Evolutionary conservation across 176 grass and related monocot genomes (phyloP), one percentile per base, ranked within the genome.

Genomic region (Carex pumila): DNA sequence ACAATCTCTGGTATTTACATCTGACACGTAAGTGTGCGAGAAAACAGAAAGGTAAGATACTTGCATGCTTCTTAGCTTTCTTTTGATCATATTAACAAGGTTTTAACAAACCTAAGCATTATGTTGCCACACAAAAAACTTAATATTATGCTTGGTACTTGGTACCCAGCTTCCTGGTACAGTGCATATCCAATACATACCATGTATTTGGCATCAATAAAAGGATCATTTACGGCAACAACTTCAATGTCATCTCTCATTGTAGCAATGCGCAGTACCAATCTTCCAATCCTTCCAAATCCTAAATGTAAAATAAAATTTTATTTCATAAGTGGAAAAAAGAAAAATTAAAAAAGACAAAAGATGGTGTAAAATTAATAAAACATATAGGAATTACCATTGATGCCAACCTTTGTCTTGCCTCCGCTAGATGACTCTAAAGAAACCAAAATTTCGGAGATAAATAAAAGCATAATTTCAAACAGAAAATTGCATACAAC

Each of bases 151-250:
- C 17, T 19, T 11, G 25, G n/a, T n/a, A n/a, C n/a, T n/a, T n/a
- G 7, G 6, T 45, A 43, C 37, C 67, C 22, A 32, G 6, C 36
- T 77, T 77, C 52, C 9, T 34, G 13, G 50, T 77, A 53, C 9
- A 52, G 47, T 75, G 50, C 25, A 56, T 11, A 77, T 77, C 45
- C 45, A 77, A 22, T 71, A 61, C 85, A 80, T 90, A 99, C 96
- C 96, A 98, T 98, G 88, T 98, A 98, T 45, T 98, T 95, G 56
- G 96, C 91, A 91, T 98, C 93, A 29, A 98, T 81, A 45, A 98
- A 98, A 78, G 96, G 96, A 88, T 98, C 96, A 81, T 98, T 98
- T 39, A 98, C 93, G 85, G 96, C 96, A 17, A 98, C 96, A 85
- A 98, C 91, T 88, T 98, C 96, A 90, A 98, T 86, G 82, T 98